Evolutionary conservation across 2,329 filamentous ascomycete species (phyloP).

Genomic region (Hypomyces perniciosus): DNA sequence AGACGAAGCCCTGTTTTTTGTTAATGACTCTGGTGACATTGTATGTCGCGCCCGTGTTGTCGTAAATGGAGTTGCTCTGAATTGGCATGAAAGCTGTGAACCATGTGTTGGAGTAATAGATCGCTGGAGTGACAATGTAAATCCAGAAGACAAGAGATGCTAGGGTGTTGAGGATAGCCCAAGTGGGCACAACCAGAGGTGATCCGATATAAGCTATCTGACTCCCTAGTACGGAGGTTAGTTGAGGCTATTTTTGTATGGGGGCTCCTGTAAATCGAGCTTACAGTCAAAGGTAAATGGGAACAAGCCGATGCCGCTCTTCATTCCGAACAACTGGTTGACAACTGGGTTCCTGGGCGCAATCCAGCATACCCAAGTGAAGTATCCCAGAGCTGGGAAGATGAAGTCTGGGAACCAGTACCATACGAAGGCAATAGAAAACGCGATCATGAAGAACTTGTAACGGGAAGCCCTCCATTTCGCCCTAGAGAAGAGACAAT

Average conservation of each 20-base stretch:
- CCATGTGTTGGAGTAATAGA: constrained; percentile 46
- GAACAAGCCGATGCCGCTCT: constrained; percentile 32
- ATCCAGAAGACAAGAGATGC: constrained; percentile 43
- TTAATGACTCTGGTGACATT: constrained; percentile 44
- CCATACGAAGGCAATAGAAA: constrained; percentile 34
- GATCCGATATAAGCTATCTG: constrained; percentile 36
- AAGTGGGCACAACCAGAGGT: constrained; percentile 35
- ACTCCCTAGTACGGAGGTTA: constrained; percentile 10
- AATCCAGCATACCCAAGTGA: constrained; percentile 44
- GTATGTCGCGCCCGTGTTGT: constrained; percentile 45
- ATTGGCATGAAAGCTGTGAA: constrained; percentile 47
- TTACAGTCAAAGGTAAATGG: constrained; percentile 39
- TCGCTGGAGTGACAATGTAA: constrained; percentile 35
- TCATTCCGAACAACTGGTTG: constrained; percentile 45
- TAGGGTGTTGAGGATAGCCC: constrained; percentile 43
- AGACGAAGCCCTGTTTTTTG: constrained; percentile 31
- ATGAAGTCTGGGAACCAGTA: constrained; percentile 47
- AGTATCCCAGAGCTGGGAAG: constrained; percentile 39
- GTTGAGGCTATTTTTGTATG: not conserved
- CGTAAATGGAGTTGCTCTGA: constrained; percentile 46
- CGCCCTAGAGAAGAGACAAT: not conserved
- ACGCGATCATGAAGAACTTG: constrained; percentile 39
- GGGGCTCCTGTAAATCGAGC: not conserved
- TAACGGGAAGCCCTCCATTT: constrained; percentile 34
- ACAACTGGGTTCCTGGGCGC: constrained; percentile 39